A percentile compares a stretch with the other conserved stretches of the same genome.
Evolutionary conservation across 352 stramenopile species (phyloP).

Genomic region (Phytophthora macrochlamydospora): DNA sequence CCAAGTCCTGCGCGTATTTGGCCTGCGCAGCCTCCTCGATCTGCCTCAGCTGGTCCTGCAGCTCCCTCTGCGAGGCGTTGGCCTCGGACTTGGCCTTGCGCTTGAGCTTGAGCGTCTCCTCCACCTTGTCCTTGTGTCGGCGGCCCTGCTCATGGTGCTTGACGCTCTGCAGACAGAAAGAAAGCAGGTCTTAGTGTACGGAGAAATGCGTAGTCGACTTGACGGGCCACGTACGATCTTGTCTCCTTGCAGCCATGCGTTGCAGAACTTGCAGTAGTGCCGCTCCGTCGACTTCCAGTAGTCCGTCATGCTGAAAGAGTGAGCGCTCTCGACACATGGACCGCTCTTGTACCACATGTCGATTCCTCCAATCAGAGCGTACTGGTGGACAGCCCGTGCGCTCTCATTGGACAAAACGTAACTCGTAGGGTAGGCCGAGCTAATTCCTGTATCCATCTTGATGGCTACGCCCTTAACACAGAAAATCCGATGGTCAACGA

Average conservation of each 20-base stretch:
- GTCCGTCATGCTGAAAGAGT: constrained; percentile 49
- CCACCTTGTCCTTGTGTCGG: constrained; percentile 77
- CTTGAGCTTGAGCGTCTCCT: constrained; percentile 74
- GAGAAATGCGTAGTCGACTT: background rate
- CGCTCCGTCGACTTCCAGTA: constrained; percentile 72
- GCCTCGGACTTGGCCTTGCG: constrained; percentile 74
- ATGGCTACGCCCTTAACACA: too few relatives aligned
- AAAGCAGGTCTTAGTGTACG: background rate
- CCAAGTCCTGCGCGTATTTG: constrained; percentile 67
- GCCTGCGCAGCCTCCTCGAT: constrained; percentile 74
- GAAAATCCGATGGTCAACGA: too few relatives aligned
- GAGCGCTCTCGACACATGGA: too few relatives aligned
- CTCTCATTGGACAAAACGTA: too few relatives aligned
- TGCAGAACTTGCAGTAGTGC: constrained; percentile 90
- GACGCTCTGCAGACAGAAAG: constrained; percentile 54
- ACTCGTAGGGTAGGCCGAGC: too few relatives aligned
- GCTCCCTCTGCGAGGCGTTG: constrained; percentile 52
- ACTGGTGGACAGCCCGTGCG: too few relatives aligned
- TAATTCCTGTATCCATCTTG: too few relatives aligned
- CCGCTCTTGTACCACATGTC: too few relatives aligned
- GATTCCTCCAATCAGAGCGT: background rate
- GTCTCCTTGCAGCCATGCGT: constrained; percentile 87
- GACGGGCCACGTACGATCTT: constrained; percentile 49
- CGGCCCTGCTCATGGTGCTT: constrained; percentile 82
- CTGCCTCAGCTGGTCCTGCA: constrained; percentile 68